Base-by-base conservation (phyloP, 768 basidiomycete species). In the Phlegmacium glaucopus region DNA sequence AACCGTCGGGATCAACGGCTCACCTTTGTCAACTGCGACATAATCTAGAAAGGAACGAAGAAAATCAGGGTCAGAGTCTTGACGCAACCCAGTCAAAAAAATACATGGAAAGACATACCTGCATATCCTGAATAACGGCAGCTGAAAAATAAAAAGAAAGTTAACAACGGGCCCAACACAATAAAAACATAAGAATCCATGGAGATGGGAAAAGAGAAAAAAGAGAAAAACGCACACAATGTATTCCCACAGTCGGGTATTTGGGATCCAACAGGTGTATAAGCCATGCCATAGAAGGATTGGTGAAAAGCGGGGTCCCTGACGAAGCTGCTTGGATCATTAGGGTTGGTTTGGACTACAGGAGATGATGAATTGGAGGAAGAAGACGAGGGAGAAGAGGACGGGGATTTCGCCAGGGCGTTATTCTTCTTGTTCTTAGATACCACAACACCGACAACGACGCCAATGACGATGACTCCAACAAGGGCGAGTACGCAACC, bases 241-340 rank as follows among this genome's bases (percentile, higher is more conserved):
- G 61, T 63, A 45, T 76, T 84, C 9, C 83, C 85, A 54, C 90
- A 92, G 28, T 77, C 60, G 0, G 90, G 90, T 17, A 83, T 63
- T 54, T 84, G 80, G n/a, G 84, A 81, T 34, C 82, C 82, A 15
- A 70, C 68, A 8, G 93, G 92, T 1, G 90, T 92, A 64, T 95
- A 95, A 0, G 93, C 93, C 17, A 95, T 60, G 4, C 88, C 93
- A 62, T 85, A 95, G 68, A 96, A 90, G 1, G 81, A 75, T 53
- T 87, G 80, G 51, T 83, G 75, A 42, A 95, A 67, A 26, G 75
- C 74, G 2, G 78, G 43, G 63, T 94, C 78, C 67, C 84, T 87
- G 15, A 67, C 64, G 65, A 94, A 96, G 13, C 75, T 75, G 64
- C 83, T 90, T 4, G 93, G 90, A 64, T 94, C 88, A 55, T 74